These are phyloP conservation scores for Priceomyces haplophilus DNA, from an alignment of 805 yeast species.

Conservation along the genomic window DNA sequence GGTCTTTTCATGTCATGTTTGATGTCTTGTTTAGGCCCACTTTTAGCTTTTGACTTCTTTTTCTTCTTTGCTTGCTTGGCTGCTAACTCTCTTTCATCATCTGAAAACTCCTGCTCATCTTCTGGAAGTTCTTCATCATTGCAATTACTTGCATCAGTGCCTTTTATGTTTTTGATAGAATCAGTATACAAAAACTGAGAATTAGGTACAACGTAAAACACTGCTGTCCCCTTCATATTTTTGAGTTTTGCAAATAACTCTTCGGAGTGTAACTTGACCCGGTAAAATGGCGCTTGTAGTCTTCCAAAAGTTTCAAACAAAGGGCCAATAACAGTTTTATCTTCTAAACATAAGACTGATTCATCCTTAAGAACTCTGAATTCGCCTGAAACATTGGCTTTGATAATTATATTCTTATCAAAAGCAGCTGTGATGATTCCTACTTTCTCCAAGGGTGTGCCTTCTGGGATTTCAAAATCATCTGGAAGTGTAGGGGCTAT, in stretches of 20 bases:
- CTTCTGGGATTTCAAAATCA: conserved; percentile 55
- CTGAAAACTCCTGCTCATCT: conserved; percentile 92
- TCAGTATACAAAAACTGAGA: conserved; percentile 80
- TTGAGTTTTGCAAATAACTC: conserved; percentile 49
- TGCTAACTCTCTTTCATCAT: conserved; percentile 83
- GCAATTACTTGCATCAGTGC: conserved; percentile 92
- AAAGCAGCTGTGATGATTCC: conserved; percentile 71
- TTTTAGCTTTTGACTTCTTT: conserved; percentile 45
- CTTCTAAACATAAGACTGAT: conserved; percentile 74
- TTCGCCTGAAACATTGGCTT: conserved; percentile 78
- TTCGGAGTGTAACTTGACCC: conserved; percentile 60
- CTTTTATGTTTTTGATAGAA: conserved; percentile 64
- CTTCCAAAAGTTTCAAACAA: conserved; percentile 89
- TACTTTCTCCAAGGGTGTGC: conserved; percentile 64
- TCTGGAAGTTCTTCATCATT: conserved; percentile 92
- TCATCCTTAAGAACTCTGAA: conserved; percentile 77
- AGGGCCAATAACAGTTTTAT: conserved; percentile 68
- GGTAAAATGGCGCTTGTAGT: conserved; percentile 73
- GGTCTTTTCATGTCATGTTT: conserved; percentile 9
- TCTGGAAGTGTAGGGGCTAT: conserved; percentile 65
- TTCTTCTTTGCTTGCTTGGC: conserved; percentile 63
- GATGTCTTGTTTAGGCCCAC: conserved; percentile 18
- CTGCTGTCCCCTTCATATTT: conserved; percentile 51
- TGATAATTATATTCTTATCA: conserved; percentile 67
- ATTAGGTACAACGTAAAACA: conserved; percentile 74